Base-by-base conservation (phyloP, 139 green algal species). In the Nannochloris sp. region DNA sequence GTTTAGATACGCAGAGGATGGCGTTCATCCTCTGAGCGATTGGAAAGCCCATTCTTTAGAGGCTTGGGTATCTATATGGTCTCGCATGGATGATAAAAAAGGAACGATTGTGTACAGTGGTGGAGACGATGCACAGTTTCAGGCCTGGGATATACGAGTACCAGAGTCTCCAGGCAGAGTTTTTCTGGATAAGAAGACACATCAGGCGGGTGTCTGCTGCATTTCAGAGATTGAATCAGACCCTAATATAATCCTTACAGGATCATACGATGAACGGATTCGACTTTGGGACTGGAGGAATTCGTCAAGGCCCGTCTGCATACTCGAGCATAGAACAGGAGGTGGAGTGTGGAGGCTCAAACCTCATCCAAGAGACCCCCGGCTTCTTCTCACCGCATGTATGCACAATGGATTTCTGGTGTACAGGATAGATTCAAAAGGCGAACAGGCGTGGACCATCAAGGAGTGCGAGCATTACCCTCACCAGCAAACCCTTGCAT, bases 201-300 rank as follows among this genome's bases (percentile, higher is more conserved):
- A 96, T 65, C 63, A 31, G 2, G 87, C 89, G 30, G 90, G 90
- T 8, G 90, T 96, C 28, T 92, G 82, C 70, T 92, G 80, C 67
- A 82, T 95, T 33, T 49, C 56, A 13, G 72, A 63, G 67, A 82
- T 67, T n/a, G 72, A 76, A 1, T 14, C 33, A 5, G 11, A 59
- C 2, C 51, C 77, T 28, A 71, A 91, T 68, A 11, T 86, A 20
- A 30, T 91, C 6, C 73, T 70, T 13, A 96, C 88, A 1, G 90
- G 90, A 30, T 87, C 76, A 49, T 96, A 96, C 55, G 90, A 96
- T 57, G 90, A 96, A 59, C 2, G 58, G 5, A 61, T 86, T n/a
- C 46, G 90, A 25, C 30, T 93, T 30, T 96, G 89, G 89, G 89
- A 96, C 61, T 33, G 77, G 17, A 68, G 85, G 0, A 70, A 50